These are phyloP conservation scores for Pelargonium citronellum DNA, from an alignment of 441 rosid genomes.

Conservation along the genomic window DNA sequence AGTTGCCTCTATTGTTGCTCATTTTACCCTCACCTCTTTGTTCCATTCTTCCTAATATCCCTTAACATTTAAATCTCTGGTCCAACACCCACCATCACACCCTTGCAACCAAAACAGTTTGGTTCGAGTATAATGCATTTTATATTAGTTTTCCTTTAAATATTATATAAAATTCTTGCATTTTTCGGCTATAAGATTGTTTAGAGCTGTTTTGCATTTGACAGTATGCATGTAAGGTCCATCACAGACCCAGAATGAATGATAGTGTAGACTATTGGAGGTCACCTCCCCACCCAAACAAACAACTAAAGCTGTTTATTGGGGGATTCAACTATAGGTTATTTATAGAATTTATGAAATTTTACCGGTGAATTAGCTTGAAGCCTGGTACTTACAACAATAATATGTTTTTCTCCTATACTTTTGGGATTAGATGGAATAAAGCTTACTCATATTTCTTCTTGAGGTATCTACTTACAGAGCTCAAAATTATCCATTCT, in stretches of 20 bases:
- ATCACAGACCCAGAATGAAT: not conserved
- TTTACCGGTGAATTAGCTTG: not conserved
- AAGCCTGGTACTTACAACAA: not conserved
- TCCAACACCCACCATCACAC: constrained; percentile 5
- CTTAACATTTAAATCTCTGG: not conserved
- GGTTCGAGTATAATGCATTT: no score
- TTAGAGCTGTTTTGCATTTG: not conserved
- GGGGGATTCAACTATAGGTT: not conserved
- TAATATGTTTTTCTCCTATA: not conserved
- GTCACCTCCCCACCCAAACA: not conserved
- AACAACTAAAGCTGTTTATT: not conserved
- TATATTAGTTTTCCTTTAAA: not conserved
- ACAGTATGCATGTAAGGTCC: not conserved
- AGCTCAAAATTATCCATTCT: no score
- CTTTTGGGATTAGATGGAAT: not conserved
- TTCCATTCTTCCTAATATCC: not conserved
- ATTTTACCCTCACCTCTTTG: not conserved
- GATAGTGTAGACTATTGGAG: not conserved
- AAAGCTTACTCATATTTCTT: not conserved
- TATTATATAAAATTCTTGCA: not conserved
- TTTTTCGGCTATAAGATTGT: not conserved
- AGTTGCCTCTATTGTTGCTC: not conserved
- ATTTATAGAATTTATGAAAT: not conserved
- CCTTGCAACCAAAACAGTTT: not conserved
- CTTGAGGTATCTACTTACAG: no score